Conservation (phyloP, 2,329 filamentous ascomycete species). For the Sclerotiophoma versabilis region DNA sequence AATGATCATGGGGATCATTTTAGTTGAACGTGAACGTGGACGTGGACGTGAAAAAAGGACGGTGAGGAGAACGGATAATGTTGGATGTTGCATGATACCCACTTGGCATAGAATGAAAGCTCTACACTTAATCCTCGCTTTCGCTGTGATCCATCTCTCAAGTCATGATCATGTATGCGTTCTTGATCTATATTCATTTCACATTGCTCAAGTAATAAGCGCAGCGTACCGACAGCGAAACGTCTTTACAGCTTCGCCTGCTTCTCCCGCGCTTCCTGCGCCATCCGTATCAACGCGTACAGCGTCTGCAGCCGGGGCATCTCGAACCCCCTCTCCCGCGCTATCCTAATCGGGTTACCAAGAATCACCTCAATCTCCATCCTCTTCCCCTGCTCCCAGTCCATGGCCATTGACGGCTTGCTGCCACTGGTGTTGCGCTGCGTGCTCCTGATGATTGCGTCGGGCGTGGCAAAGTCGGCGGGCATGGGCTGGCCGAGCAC, state of each 20-base stretch:
- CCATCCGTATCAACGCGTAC: slow-evolving; percentile 70
- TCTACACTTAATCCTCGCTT: not conserved
- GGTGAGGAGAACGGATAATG: not conserved
- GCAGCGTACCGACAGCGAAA: too few relatives aligned
- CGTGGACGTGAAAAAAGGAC: slow-evolving; percentile 38
- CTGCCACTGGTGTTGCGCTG: slow-evolving; percentile 68
- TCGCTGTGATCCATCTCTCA: not conserved
- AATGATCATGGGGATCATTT: slow-evolving; percentile 69
- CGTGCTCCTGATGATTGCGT: slow-evolving; percentile 68
- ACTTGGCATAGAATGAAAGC: slow-evolving; percentile 18
- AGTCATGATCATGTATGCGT: too few relatives aligned
- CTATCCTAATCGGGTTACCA: slow-evolving; percentile 73
- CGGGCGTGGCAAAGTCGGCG: slow-evolving; percentile 65
- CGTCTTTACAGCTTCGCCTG: slow-evolving; percentile 25
- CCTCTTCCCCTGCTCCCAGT: slow-evolving; percentile 70
- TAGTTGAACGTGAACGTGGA: slow-evolving; percentile 58
- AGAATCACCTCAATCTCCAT: slow-evolving; percentile 77
- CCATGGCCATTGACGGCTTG: slow-evolving; percentile 69
- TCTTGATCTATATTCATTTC: too few relatives aligned
- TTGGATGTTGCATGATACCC: slow-evolving; percentile 13
- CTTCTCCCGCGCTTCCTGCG: slow-evolving; percentile 62
- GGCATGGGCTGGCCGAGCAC: slow-evolving; percentile 70
- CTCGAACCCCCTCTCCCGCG: slow-evolving; percentile 66
- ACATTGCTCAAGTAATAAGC: too few relatives aligned
- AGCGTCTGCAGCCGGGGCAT: slow-evolving; percentile 72